phyloP scores from a whole-genome alignment of 495 filamentous ascomycete genomes.

The Penicillium taxi region DNA sequence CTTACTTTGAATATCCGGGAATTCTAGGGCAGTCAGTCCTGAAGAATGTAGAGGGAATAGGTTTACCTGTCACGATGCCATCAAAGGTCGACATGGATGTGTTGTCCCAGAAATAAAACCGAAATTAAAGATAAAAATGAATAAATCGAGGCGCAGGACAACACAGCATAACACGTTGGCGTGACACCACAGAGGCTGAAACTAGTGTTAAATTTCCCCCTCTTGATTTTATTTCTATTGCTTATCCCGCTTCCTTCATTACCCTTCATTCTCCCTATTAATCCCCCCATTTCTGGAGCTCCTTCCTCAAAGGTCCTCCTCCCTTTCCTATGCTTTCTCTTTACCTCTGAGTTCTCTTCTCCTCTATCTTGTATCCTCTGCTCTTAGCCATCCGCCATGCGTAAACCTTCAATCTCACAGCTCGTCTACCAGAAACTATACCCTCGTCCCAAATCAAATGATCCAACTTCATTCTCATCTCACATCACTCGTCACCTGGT shows the following conservation, averaged over 20 bases:
- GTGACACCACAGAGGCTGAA: slow-evolving; percentile 2
- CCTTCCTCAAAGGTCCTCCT: not conserved
- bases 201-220: not conserved
- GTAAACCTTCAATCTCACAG: slow-evolving; percentile 48
- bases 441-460: slow-evolving; percentile 46
- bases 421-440: slow-evolving; percentile 51
- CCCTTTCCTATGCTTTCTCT: slow-evolving; percentile 1
- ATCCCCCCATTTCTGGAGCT: not conserved
- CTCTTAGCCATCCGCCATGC: slow-evolving; percentile 39
- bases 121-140: not conserved
- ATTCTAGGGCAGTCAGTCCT: slow-evolving; percentile 24
- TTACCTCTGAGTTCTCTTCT: slow-evolving; percentile 5
- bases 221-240: not conserved
- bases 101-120: not conserved
- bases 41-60: not conserved
- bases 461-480: slow-evolving; percentile 49
- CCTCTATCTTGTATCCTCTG: slow-evolving; percentile 5
- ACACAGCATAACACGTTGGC: slow-evolving; percentile 1
- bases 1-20: slow-evolving; percentile 35
- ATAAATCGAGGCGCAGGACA: not conserved
- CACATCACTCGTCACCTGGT: slow-evolving; percentile 63
- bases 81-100: slow-evolving; percentile 70
- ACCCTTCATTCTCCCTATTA: not conserved
- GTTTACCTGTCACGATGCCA: slow-evolving; percentile 53
- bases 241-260: slow-evolving; percentile 18